Conservation (phyloP, 345 rosid species). For the Salix suchowensis region DNA sequence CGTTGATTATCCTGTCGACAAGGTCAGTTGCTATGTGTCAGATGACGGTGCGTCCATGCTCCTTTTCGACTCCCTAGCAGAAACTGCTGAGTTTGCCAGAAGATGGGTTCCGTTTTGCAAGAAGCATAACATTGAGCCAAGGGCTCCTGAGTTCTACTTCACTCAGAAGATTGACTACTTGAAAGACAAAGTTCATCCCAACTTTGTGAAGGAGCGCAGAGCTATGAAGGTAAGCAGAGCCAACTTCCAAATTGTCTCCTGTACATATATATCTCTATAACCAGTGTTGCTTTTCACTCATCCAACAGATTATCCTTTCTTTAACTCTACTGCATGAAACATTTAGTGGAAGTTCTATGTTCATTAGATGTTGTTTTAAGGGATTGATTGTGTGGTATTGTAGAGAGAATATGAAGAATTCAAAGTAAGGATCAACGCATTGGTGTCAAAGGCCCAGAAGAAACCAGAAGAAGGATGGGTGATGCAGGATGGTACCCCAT, state of each 20-base stretch:
- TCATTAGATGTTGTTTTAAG: too few species aligned
- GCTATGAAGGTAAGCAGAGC: constrained; percentile 76
- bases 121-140: constrained; percentile 78
- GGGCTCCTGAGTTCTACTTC: constrained; percentile 94
- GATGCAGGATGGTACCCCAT: constrained; percentile 98
- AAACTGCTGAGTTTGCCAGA: constrained; percentile 91
- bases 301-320: too few species aligned
- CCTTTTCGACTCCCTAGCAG: constrained; percentile 75
- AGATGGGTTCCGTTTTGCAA: constrained; percentile 97
- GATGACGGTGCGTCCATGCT: constrained; percentile 99
- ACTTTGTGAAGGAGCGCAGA: constrained; percentile 90
- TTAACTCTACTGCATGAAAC: neutral
- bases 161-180: constrained; percentile 89
- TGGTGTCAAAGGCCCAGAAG: constrained; percentile 92
- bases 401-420: constrained; percentile 97
- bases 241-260: neutral
- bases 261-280: too few species aligned
- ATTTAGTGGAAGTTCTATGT: neutral
- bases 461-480: constrained; percentile 99
- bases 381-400: constrained; percentile 10
- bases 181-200: constrained; percentile 90
- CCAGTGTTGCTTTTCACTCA: too few species aligned
- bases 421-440: constrained; percentile 82
- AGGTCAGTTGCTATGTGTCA: constrained; percentile 89
- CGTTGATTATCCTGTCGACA: constrained; percentile 79